phyloP scores from a whole-genome alignment of 2,329 filamentous ascomycete species.

The Fusarium kyushuense region DNA sequence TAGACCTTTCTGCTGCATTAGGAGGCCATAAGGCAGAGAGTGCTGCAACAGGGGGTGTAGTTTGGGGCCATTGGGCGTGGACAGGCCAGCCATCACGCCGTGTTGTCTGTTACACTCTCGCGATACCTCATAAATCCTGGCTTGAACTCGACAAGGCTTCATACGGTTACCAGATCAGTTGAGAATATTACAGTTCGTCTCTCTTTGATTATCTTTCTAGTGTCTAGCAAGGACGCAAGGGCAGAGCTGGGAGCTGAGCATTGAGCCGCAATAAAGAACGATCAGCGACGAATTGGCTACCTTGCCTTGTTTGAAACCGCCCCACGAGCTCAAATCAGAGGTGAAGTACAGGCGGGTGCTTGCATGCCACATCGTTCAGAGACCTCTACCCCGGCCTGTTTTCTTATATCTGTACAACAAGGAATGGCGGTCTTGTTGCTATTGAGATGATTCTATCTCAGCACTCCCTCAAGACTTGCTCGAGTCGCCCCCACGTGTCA shows the following conservation, averaged over 20 bases:
- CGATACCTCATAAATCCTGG: constrained; percentile 35
- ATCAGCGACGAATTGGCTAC: constrained; percentile 30
- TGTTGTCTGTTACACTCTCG: constrained; percentile 46
- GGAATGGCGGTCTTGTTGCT: constrained; percentile 28
- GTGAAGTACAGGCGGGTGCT: constrained; percentile 44
- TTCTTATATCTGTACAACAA: constrained; percentile 44
- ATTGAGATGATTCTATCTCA: constrained; percentile 29
- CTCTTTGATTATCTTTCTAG: constrained; percentile 6
- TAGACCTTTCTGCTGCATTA: constrained; percentile 40
- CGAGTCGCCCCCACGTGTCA: constrained; percentile 45
- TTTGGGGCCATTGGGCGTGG: constrained; percentile 35
- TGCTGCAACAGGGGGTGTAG: constrained; percentile 40
- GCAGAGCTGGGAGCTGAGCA: constrained; percentile 21
- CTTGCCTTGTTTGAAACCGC: constrained; percentile 35
- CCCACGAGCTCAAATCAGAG: constrained; percentile 39
- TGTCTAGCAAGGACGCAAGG: neutral
- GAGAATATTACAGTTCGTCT: constrained; percentile 19
- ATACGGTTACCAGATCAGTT: constrained; percentile 14
- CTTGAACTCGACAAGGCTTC: constrained; percentile 26
- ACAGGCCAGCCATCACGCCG: constrained; percentile 30
- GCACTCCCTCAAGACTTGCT: constrained; percentile 36
- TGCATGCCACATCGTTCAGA: constrained; percentile 46
- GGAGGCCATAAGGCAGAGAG: constrained; percentile 36
- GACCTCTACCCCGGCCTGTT: constrained; percentile 40
- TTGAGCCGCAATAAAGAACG: constrained; percentile 23